Conservation (phyloP, 1,139 yeast species). For the Taphrina sp. region DNA sequence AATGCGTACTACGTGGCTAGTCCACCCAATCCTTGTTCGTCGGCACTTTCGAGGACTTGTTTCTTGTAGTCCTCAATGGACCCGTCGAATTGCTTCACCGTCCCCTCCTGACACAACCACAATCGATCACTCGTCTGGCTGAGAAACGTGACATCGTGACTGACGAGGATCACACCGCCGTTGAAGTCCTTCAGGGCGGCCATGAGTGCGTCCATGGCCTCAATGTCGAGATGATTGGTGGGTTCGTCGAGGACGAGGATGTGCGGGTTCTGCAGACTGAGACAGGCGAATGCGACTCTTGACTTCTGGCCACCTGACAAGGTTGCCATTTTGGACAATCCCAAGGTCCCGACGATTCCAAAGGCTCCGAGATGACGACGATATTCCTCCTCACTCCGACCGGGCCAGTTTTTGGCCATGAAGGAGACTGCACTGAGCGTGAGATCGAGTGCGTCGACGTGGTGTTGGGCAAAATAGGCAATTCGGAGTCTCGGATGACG, state of each 20-base stretch:
- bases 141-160: constrained; percentile 92
- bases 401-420: constrained; percentile 89
- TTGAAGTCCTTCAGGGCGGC: constrained; percentile 82
- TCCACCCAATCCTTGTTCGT: constrained; percentile 30
- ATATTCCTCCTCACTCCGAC: constrained; percentile 93
- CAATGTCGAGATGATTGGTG: constrained; percentile 96
- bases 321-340: constrained; percentile 83
- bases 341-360: constrained; percentile 93
- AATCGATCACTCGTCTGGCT: constrained; percentile 85
- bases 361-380: constrained; percentile 95
- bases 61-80: constrained; percentile 83
- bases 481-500: constrained; percentile 84
- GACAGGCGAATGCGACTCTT: constrained; percentile 94
- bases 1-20: constrained; percentile 26
- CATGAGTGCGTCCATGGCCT: constrained; percentile 96
- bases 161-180: constrained; percentile 96
- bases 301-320: constrained; percentile 98
- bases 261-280: constrained; percentile 90
- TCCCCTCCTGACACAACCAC: constrained; percentile 89
- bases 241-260: constrained; percentile 96
- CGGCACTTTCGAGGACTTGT: constrained; percentile 57
- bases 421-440: constrained; percentile 85
- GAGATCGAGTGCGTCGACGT: constrained; percentile 95
- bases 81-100: constrained; percentile 78
- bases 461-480: constrained; percentile 99